Percentiles rank a stretch among this genome's conserved stretches.
Conservation (phyloP, 129 eudicot species). For the Pseudognaphalium luteoalbum region DNA sequence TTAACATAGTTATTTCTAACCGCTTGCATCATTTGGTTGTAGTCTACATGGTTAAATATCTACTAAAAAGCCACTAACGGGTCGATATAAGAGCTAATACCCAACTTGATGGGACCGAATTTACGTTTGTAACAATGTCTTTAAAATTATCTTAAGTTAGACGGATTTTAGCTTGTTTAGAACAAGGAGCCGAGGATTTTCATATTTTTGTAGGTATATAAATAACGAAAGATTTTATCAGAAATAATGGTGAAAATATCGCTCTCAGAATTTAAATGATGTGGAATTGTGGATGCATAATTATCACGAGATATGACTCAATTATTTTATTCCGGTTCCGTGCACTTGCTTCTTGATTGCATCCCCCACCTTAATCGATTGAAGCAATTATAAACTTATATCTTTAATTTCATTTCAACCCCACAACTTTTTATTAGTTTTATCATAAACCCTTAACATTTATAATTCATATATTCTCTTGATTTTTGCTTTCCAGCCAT, state of each 20-base stretch:
- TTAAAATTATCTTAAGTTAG: too few species aligned
- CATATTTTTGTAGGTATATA: too few species aligned
- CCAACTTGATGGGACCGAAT: too few species aligned
- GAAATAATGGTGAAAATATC: too few species aligned
- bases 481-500: constrained; percentile 20
- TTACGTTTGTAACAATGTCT: too few species aligned
- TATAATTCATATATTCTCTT: constrained; percentile 13
- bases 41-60: background rate
- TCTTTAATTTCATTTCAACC: background rate
- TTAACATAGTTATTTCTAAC: background rate
- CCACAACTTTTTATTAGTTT: constrained; percentile 18
- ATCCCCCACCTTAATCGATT: constrained; percentile 32
- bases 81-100: background rate
- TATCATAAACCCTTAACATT: constrained; percentile 13
- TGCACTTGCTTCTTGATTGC: constrained; percentile 38
- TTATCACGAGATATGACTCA: constrained; percentile 10
- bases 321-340: constrained; percentile 33
- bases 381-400: background rate
- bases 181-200: too few species aligned
- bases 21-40: background rate
- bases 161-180: too few species aligned
- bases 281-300: constrained; percentile 22
- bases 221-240: too few species aligned
- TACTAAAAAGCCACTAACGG: background rate
- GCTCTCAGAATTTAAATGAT: background rate